Evolutionary conservation across 2,329 filamentous ascomycete species (phyloP), one percentile per base, ranked within the genome.

Genomic region (Ilyonectria sp.): DNA sequence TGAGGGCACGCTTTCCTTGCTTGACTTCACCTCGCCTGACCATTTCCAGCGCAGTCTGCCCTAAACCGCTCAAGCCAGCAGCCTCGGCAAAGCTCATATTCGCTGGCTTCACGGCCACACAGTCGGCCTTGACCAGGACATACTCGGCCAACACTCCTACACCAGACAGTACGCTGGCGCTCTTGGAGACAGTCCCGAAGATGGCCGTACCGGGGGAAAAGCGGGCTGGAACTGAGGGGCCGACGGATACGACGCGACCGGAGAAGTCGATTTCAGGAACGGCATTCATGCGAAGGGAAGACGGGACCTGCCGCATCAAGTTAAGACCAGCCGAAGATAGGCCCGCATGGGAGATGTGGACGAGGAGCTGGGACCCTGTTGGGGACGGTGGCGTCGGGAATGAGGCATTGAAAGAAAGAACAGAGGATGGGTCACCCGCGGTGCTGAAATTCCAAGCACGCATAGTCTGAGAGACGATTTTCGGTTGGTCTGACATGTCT

Each of bases 21-120:
- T 35, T 33, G 50, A 53, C 50, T 8, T 35, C 15, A 5, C 26
- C 50, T 33, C 50, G 26, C 50, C n/a, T 53, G 2, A 53, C 29
- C 50, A 53, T 53, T 33, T 53, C 50, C 50, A 53, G n/a, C 50
- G 50, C 50, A 15, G 26, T 33, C 50, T 53, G 50, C 50, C 50
- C 50, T n/a, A 53, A n/a, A 33, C 29, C 33, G 29, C 50, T 53
- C 50, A 53, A 33, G 17, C 50, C 50, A n/a, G 50, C 50, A 17
- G 17, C 50, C 29, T 53, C 50, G 26, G 50, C 50, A 35, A 53
- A 53, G 29, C 29, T 53, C 50, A 53, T 53, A 6, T 15, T 10
- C 5, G 15, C 15, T 6, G 50, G 50, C 50, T 53, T 53, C 7
- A 33, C 50, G 29, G 50, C 50, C 50, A 53, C 50, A 9, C 29